A percentile compares a stretch with the other conserved stretches of the same genome.
These are phyloP conservation scores for Thinopyrum elongatum DNA, from an alignment of 176 grass and related monocot species.

Conservation along the genomic window DNA sequence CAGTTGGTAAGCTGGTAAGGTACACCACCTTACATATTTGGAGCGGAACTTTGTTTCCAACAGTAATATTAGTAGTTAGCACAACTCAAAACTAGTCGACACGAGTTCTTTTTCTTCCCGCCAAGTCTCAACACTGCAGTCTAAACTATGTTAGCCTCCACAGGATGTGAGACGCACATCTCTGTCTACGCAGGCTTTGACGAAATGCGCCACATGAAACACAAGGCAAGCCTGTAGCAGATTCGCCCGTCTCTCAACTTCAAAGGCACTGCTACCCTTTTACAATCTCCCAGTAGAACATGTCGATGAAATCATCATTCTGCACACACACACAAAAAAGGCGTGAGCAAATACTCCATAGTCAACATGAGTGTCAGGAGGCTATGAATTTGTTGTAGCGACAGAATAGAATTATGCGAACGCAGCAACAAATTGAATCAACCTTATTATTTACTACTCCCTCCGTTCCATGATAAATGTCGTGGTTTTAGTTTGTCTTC, in stretches of 20 bases:
- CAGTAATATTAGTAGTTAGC: neutral
- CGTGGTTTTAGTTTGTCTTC: too few relatives aligned
- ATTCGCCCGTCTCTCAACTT: neutral
- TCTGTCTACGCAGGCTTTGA: neutral
- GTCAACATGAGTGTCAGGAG: neutral
- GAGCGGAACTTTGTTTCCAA: neutral
- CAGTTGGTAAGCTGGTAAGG: neutral
- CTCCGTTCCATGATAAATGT: too few relatives aligned
- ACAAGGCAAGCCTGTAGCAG: neutral
- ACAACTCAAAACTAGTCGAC: neutral
- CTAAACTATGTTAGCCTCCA: conserved; percentile 12
- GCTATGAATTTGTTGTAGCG: neutral
- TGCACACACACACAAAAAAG: conserved; percentile 5
- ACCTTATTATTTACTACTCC: neutral
- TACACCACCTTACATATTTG: neutral
- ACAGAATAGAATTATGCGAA: neutral
- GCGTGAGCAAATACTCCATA: conserved; percentile 15
- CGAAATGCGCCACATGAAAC: conserved; percentile 16
- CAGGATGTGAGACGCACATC: neutral
- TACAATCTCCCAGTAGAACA: conserved; percentile 54
- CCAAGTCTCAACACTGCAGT: neutral
- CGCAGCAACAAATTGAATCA: neutral
- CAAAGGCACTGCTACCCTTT: conserved; percentile 43
- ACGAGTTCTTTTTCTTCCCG: neutral
- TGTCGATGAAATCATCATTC: conserved; percentile 62